These are phyloP conservation scores for Litchi chinensis DNA, from an alignment of 345 rosid genomes.

Conservation along the genomic window DNA sequence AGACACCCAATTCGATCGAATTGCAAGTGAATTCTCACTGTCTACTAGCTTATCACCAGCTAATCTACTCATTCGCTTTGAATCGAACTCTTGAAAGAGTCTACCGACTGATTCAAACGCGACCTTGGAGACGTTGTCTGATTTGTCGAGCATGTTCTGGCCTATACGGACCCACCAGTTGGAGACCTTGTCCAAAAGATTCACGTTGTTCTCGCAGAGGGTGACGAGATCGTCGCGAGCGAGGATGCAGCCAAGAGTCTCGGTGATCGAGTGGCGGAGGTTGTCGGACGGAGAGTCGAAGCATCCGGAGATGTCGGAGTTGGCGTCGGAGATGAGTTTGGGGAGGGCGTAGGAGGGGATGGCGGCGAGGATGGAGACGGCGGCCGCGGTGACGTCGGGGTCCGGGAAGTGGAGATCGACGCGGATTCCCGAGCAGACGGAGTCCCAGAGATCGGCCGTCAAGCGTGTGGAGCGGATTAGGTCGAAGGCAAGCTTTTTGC, in stretches of 20 bases:
- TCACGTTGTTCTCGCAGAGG: constrained; percentile 80
- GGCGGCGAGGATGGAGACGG: constrained; percentile 86
- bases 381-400: constrained; percentile 92
- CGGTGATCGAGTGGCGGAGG: constrained; percentile 81
- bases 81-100: constrained; percentile 87
- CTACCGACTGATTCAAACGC: constrained; percentile 97
- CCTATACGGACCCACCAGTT: constrained; percentile 89
- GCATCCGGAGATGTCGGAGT: constrained; percentile 73
- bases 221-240: constrained; percentile 94
- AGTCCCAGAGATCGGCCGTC: constrained; percentile 94
- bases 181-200: constrained; percentile 79
- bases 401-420: constrained; percentile 91
- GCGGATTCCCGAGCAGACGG: constrained; percentile 78
- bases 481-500: constrained; percentile 96
- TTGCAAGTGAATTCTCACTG: constrained; percentile 87
- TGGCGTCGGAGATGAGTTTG: constrained; percentile 70
- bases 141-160: constrained; percentile 77
- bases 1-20: constrained; percentile 91
- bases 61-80: constrained; percentile 86
- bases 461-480: constrained; percentile 94
- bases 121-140: constrained; percentile 85
- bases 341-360: constrained; percentile 83
- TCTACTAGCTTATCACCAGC: constrained; percentile 98
- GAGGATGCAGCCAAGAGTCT: constrained; percentile 86
- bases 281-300: constrained; percentile 76